These are phyloP conservation scores for Clonostachys solani DNA, from an alignment of 2,329 filamentous ascomycete genomes.

Conservation along the genomic window DNA sequence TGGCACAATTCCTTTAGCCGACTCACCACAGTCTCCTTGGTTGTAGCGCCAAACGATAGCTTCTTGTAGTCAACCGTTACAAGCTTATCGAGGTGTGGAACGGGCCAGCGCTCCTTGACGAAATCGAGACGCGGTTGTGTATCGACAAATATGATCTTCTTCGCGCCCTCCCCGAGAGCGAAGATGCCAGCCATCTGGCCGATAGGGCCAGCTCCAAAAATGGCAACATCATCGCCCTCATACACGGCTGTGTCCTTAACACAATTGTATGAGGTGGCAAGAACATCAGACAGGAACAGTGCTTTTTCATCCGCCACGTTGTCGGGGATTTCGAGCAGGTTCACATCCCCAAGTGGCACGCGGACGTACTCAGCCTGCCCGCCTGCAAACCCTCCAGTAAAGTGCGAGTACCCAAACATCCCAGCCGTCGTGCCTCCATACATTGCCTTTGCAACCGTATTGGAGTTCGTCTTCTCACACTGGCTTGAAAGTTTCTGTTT, in stretches of 20 bases:
- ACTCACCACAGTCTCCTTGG: conserved; percentile 59
- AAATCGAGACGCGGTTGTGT: conserved; percentile 66
- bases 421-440: conserved; percentile 75
- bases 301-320: conserved; percentile 79
- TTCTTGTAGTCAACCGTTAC: conserved; percentile 66
- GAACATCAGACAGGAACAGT: conserved; percentile 76
- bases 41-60: conserved; percentile 52
- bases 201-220: conserved; percentile 84
- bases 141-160: conserved; percentile 75
- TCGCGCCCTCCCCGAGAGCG: conserved; percentile 68
- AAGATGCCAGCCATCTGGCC: conserved; percentile 82
- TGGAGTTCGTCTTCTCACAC: conserved; percentile 77
- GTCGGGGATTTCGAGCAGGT: conserved; percentile 74
- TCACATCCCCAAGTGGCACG: conserved; percentile 76
- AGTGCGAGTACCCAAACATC: conserved; percentile 71
- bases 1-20: conserved; percentile 70
- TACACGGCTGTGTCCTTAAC: conserved; percentile 84
- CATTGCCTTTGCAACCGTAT: conserved; percentile 66
- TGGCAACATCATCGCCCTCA: conserved; percentile 70
- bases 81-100: conserved; percentile 44
- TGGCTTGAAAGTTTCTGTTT: conserved; percentile 73
- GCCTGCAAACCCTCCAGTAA: conserved; percentile 83
- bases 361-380: conserved; percentile 85
- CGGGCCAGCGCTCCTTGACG: conserved; percentile 57
- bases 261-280: conserved; percentile 75